A percentile compares a stretch with the other conserved stretches of the same genome.
Evolutionary conservation across 2,329 filamentous ascomycete species (phyloP).

Genomic region (Cladorrhinum sp.): DNA sequence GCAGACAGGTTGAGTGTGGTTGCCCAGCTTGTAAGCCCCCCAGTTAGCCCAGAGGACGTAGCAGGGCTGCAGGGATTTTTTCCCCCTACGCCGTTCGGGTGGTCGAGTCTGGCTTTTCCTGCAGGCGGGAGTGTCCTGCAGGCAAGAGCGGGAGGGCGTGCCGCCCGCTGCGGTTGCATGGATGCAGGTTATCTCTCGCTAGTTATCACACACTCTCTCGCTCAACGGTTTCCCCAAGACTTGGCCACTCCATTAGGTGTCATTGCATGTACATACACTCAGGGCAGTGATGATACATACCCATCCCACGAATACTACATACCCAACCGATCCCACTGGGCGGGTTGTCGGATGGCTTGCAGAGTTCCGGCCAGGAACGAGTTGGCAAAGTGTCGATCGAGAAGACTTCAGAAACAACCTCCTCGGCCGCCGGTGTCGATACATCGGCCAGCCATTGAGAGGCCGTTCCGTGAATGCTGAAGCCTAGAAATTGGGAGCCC

Average conservation of each 20-base stretch:
- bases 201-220: background rate
- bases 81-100: background rate
- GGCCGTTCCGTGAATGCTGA: background rate
- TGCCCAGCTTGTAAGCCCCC: conserved; percentile 22
- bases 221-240: background rate
- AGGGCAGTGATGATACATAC: background rate
- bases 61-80: conserved; percentile 17
- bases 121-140: conserved; percentile 15
- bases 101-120: background rate
- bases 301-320: background rate
- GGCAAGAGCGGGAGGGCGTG: conserved; percentile 24
- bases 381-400: background rate
- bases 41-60: conserved; percentile 20
- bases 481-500: background rate
- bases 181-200: background rate
- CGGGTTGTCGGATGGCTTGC: background rate
- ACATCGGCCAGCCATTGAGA: background rate
- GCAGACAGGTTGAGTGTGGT: background rate
- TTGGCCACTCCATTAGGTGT: background rate
- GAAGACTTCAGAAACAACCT: background rate
- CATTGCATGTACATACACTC: background rate
- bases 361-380: background rate
- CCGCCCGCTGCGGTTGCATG: conserved; percentile 9
- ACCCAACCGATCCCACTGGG: background rate
- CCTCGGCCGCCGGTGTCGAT: background rate